Conservation (phyloP, 805 yeast species). For the Kockiozyma suomiensis region DNA sequence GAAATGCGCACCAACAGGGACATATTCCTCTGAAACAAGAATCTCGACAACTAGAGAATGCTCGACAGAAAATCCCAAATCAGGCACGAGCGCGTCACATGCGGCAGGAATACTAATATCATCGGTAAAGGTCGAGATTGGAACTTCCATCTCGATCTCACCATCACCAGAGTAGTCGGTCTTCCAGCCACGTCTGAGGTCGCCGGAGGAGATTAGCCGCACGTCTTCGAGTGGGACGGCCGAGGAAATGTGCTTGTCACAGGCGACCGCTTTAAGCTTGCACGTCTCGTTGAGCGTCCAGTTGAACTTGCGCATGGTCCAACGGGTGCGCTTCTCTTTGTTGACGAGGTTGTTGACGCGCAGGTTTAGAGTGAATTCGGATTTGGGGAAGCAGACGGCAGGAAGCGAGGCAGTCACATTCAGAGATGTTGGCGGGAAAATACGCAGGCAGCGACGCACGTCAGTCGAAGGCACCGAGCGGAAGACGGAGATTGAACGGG, state of each 20-base stretch:
- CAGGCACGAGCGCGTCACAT: constrained; percentile 82
- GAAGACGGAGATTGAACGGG: constrained; percentile 68
- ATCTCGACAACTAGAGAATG: constrained; percentile 83
- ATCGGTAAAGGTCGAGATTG: constrained; percentile 39
- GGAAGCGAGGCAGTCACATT: constrained; percentile 87
- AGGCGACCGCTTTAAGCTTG: constrained; percentile 63
- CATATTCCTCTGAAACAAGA: constrained; percentile 87
- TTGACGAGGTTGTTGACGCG: constrained; percentile 61
- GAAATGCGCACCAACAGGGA: constrained; percentile 46
- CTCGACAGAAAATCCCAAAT: constrained; percentile 70
- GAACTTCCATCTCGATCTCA: constrained; percentile 61
- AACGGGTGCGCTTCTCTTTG: constrained; percentile 51
- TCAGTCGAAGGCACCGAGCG: constrained; percentile 80
- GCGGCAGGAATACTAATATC: constrained; percentile 40
- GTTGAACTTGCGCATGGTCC: constrained; percentile 87
- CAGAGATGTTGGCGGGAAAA: constrained; percentile 93
- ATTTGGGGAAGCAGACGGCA: constrained; percentile 83
- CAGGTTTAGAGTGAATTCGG: constrained; percentile 80
- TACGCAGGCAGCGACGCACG: constrained; percentile 82
- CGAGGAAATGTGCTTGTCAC: constrained; percentile 43
- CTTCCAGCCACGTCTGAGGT: constrained; percentile 91
- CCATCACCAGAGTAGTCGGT: constrained; percentile 83
- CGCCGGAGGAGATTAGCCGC: constrained; percentile 75
- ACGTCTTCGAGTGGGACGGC: constrained; percentile 57
- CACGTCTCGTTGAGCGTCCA: constrained; percentile 87